These are phyloP conservation scores for Clohesyomyces aquaticus DNA, from an alignment of 495 filamentous ascomycete species.

Conservation along the genomic window DNA sequence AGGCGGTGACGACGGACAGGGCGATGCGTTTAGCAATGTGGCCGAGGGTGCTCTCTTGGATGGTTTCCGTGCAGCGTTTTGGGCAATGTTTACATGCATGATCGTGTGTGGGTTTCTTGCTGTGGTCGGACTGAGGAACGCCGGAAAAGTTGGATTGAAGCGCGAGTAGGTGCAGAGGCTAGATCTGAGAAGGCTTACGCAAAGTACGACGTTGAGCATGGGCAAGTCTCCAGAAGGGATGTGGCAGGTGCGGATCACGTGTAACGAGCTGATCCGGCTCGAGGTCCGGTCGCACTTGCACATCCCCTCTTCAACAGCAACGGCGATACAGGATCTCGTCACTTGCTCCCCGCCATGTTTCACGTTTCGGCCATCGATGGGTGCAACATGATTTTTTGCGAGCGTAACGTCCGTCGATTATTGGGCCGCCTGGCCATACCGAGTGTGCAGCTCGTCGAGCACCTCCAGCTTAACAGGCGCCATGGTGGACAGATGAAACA, in stretches of 20 bases:
- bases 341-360: no score
- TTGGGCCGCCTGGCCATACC: not conserved
- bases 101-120: slow-evolving; percentile 19
- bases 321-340: no score
- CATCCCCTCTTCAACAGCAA: not conserved
- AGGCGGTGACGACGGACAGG: not conserved
- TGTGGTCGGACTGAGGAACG: slow-evolving; percentile 21
- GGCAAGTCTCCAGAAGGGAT: no score
- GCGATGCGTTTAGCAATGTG: not conserved
- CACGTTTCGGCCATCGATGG: slow-evolving; percentile 8
- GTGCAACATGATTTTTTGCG: not conserved
- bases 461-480: no score
- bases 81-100: slow-evolving; percentile 26
- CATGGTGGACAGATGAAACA: slow-evolving; percentile 4
- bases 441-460: no score
- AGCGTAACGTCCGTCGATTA: not conserved
- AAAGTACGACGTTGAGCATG: no score
- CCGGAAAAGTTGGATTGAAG: slow-evolving; percentile 31
- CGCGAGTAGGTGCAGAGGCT: slow-evolving; percentile 7
- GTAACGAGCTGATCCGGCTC: not conserved
- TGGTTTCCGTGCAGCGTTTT: slow-evolving; percentile 23
- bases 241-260: no score
- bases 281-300: not conserved
- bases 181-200: not conserved
- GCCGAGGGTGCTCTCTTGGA: not conserved